Evolutionary conservation across 139 green algal genomes (phyloP), one percentile per base, ranked within the genome.

Genomic region (Eudorina sp.): DNA sequence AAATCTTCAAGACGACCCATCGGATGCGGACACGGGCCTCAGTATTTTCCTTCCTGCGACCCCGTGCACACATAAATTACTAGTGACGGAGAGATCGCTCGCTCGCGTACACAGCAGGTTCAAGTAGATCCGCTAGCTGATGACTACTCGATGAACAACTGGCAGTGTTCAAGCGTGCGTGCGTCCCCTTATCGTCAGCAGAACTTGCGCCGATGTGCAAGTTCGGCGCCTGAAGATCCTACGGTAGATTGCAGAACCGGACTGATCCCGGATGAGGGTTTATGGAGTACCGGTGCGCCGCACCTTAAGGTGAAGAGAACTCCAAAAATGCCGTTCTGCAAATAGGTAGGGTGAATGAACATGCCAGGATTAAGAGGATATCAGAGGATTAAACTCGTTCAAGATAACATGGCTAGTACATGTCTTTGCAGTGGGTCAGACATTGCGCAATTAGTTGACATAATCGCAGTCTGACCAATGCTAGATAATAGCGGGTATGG

Each of bases 1-100:
- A 7, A 53, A 86, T 76, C 62, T 86, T 86, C 1, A 86, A 13
- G 18, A 86, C 60, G 6, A 45, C 62, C 79, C 79, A 86, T 29
- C 79, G 79, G 58, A 86, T 62, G 19, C 29, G 29, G 14, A 86
- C 34, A 14, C 60, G 60, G 3, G 16, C 27, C 9, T 86, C 79
- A 41, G 18, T 46, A 16, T 60, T 64, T 34, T 86, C 79, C 79
- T 86, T 86, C 38, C 78, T 74, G 55, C 27, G 41, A 27, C 27
- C 8, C 55, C 27, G 29, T 66, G 5, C 55, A 66, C 55, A 66
- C 69, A 53, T 77, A 51, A 77, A 51, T 77, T 25, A 34, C 27
- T 31, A 36, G 21, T 48, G 13, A 48, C 51, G 8, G 16, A 29
- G 34, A 77, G 36, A 77, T 5, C 13, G 27, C 6, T 51, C 3